Evolutionary conservation across 805 yeast genomes (phyloP).

Genomic region (Hanseniaspora pseudoguilliermondii): DNA sequence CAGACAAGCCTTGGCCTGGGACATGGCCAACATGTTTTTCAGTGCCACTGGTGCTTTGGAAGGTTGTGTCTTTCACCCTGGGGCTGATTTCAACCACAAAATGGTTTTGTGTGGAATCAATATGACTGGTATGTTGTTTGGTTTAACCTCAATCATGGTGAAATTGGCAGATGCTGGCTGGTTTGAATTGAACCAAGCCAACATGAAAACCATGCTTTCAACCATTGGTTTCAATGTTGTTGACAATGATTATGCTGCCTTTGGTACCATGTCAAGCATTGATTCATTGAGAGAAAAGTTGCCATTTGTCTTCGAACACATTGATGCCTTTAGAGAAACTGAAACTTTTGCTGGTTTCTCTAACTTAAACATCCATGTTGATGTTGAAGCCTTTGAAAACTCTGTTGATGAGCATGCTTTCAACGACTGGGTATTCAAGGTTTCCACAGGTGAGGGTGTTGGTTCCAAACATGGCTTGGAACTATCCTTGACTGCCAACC

Average conservation of each 20-base stretch:
- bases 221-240: slow-evolving; percentile 1
- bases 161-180: background rate
- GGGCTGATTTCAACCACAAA: background rate
- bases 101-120: slow-evolving; percentile 3
- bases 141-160: background rate
- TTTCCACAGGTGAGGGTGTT: background rate
- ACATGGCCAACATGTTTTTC: slow-evolving; percentile 8
- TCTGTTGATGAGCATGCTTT: background rate
- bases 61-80: background rate
- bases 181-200: background rate
- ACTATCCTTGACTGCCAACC: background rate
- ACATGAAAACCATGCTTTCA: background rate
- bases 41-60: slow-evolving; percentile 2
- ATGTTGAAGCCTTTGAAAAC: background rate
- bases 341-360: background rate
- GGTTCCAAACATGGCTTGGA: background rate
- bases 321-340: background rate
- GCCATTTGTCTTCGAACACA: slow-evolving; percentile 1
- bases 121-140: slow-evolving; percentile 5
- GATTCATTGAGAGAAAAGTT: background rate
- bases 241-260: background rate
- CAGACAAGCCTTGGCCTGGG: slow-evolving; percentile 3
- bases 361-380: background rate
- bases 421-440: background rate
- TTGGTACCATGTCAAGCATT: background rate